Conservation (phyloP, 352 stramenopile genomes). For the Ophiocytium majus region DNA sequence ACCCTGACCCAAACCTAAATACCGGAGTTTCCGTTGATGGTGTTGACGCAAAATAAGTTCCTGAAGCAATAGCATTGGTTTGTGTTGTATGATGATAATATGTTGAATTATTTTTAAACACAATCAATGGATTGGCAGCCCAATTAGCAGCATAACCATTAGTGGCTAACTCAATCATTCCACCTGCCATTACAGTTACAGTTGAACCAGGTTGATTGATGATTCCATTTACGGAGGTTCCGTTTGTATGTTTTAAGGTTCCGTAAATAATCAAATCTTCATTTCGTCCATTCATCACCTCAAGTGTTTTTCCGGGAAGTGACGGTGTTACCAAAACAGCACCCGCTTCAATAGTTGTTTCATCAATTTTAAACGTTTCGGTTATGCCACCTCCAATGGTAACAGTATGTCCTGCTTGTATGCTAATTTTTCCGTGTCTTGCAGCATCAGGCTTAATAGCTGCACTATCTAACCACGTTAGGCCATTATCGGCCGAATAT, state of each 20-base stretch:
- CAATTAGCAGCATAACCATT: slow-evolving; percentile 21
- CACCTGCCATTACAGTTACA: slow-evolving; percentile 19
- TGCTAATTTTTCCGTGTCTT: slow-evolving; percentile 21
- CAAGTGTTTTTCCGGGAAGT: slow-evolving; percentile 19
- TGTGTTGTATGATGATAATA: slow-evolving; percentile 22
- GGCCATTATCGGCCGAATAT: slow-evolving; percentile 19
- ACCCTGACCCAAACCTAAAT: slow-evolving; percentile 19
- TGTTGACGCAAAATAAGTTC: slow-evolving; percentile 21
- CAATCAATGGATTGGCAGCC: slow-evolving; percentile 19
- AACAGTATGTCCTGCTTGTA: slow-evolving; percentile 20
- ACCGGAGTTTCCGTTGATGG: slow-evolving; percentile 18
- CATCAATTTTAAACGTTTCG: slow-evolving; percentile 22
- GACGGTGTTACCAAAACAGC: slow-evolving; percentile 19
- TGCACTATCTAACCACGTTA: slow-evolving; percentile 20
- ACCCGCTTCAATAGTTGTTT: slow-evolving; percentile 20
- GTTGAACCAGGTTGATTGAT: slow-evolving; percentile 20
- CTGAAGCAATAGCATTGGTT: slow-evolving; percentile 20
- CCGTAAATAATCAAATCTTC: slow-evolving; percentile 22
- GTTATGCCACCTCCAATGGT: slow-evolving; percentile 19
- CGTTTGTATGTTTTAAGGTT: slow-evolving; percentile 22
- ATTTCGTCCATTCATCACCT: slow-evolving; percentile 20
- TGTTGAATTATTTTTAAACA: slow-evolving; percentile 23
- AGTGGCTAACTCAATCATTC: slow-evolving; percentile 20
- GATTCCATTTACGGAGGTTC: slow-evolving; percentile 19
- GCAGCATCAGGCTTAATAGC: slow-evolving; percentile 19